A percentile compares a stretch with the other conserved stretches of the same genome.
These are phyloP conservation scores for Geosmithia putterillii DNA, from an alignment of 2,329 filamentous ascomycete genomes.

Conservation along the genomic window DNA sequence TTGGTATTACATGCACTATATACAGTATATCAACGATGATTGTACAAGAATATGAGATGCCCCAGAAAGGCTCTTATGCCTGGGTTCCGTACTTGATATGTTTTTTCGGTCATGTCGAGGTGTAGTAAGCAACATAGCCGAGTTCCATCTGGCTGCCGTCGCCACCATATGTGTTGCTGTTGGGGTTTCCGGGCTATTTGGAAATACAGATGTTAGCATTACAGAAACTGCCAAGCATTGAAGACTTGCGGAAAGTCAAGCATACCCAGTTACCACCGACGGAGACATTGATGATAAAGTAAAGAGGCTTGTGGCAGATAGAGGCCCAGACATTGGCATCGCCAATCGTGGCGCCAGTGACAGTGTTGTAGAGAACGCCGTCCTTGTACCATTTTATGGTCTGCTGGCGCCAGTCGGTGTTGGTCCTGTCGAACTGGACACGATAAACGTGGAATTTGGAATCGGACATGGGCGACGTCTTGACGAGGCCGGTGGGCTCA, in stretches of 20 bases:
- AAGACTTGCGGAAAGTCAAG: conserved; percentile 4
- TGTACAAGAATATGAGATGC: no score
- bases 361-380: conserved; percentile 25
- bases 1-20: no score
- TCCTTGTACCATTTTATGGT: conserved; percentile 39
- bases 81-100: no score
- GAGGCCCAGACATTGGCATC: conserved; percentile 34
- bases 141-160: conserved; percentile 38
- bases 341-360: conserved; percentile 30
- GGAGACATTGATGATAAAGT: conserved; percentile 41
- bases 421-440: conserved; percentile 35
- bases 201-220: not conserved
- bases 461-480: conserved; percentile 20
- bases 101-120: conserved; percentile 6
- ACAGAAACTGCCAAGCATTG: not conserved
- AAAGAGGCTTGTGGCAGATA: conserved; percentile 36
- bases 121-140: conserved; percentile 33
- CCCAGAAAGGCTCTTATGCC: no score
- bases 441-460: conserved; percentile 35
- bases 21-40: no score
- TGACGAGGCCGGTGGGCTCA: conserved; percentile 31
- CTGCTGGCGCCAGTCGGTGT: conserved; percentile 31
- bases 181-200: conserved; percentile 34
- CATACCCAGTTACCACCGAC: conserved; percentile 41
- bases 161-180: conserved; percentile 29